phyloP scores from a whole-genome alignment of 164 flowering plant genomes.

The Magnolia sinica region DNA sequence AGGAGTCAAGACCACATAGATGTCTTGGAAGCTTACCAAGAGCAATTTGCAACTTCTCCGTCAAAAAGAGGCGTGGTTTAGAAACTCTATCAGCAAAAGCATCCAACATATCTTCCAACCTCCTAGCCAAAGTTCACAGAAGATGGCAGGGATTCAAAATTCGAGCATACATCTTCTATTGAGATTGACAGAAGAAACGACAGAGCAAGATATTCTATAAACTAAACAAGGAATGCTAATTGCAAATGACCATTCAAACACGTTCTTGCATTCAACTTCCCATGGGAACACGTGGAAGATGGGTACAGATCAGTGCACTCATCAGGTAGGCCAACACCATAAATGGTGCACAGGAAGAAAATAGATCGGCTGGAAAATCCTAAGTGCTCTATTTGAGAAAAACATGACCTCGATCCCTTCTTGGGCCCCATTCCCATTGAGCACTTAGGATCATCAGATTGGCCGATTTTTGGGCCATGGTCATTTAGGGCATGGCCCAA shows the following conservation, averaged over 20 bases:
- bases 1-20: background rate
- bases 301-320: no score
- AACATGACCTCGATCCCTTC: no score
- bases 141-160: background rate
- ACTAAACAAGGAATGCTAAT: background rate
- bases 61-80: conserved; percentile 79
- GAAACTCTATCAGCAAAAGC: conserved; percentile 81
- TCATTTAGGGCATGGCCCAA: no score
- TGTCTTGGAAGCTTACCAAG: conserved; percentile 51
- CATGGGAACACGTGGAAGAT: background rate
- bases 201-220: background rate
- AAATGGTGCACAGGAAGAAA: no score
- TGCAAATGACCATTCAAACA: background rate
- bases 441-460: no score
- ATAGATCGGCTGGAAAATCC: no score
- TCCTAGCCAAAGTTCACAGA: conserved; percentile 37
- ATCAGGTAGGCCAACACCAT: no score
- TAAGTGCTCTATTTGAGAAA: no score
- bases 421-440: no score
- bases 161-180: background rate
- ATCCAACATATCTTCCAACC: conserved; percentile 82
- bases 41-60: conserved; percentile 95
- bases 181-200: background rate
- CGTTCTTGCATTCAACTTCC: background rate
- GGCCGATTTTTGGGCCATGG: no score